Evolutionary conservation across 768 basidiomycete genomes (phyloP).

Genomic region (Neoboletus brunneissimus): DNA sequence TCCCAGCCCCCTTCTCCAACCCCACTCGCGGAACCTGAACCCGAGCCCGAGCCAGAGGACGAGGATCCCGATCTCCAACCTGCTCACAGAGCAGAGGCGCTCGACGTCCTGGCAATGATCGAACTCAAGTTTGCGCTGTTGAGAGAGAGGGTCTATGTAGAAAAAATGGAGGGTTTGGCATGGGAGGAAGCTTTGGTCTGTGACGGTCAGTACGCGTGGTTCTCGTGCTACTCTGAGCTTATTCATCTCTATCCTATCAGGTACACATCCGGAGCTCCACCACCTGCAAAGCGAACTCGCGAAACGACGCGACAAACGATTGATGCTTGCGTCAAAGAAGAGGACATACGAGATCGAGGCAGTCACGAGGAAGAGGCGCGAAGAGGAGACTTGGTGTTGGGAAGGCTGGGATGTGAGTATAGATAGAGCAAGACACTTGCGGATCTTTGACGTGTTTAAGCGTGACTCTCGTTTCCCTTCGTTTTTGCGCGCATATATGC

Average conservation of each 20-base stretch:
- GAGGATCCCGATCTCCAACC: constrained; percentile 74
- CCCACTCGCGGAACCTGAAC: constrained; percentile 25
- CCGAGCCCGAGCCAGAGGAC: constrained; percentile 29
- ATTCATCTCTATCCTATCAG: constrained; percentile 37
- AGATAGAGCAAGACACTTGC: constrained; percentile 1
- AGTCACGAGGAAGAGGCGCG: constrained; percentile 56
- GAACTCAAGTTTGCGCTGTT: constrained; percentile 91
- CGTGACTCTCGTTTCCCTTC: constrained; percentile 2
- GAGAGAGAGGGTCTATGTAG: constrained; percentile 84
- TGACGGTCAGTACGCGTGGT: constrained; percentile 52
- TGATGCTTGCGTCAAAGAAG: constrained; percentile 76
- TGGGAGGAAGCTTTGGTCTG: constrained; percentile 83
- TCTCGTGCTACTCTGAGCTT: background rate
- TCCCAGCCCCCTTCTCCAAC: constrained; percentile 27
- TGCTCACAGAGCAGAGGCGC: constrained; percentile 80
- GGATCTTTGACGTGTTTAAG: background rate
- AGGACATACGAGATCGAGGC: constrained; percentile 66
- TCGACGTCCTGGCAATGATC: constrained; percentile 84
- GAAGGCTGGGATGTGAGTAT: constrained; percentile 82
- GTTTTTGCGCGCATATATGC: background rate
- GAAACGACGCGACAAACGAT: constrained; percentile 73
- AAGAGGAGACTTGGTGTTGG: constrained; percentile 80
- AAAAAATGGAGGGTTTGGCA: constrained; percentile 89
- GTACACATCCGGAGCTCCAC: constrained; percentile 81
- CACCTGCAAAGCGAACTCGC: constrained; percentile 79